These are phyloP conservation scores for Penicillium psychrofluorescens DNA, from an alignment of 495 filamentous ascomycete species.

Conservation along the genomic window DNA sequence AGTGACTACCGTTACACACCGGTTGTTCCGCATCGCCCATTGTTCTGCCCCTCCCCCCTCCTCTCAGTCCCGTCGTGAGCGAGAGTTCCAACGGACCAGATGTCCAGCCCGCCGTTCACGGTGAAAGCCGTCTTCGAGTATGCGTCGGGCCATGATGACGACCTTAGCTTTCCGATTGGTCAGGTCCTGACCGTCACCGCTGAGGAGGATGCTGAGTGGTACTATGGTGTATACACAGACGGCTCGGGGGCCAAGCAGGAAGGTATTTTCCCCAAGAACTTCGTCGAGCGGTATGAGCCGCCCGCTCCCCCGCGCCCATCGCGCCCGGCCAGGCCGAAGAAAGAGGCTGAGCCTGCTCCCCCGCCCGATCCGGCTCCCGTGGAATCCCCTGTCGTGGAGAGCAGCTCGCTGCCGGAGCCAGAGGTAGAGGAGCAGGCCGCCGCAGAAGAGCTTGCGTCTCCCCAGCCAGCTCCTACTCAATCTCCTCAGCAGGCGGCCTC, in stretches of 20 bases:
- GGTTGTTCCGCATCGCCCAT: constrained; percentile 5
- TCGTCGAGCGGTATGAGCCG: constrained; percentile 91
- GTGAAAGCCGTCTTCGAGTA: constrained; percentile 96
- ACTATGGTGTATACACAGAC: constrained; percentile 82
- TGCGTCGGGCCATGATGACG: constrained; percentile 82
- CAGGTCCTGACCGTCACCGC: constrained; percentile 92
- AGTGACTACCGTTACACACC: constrained; percentile 10
- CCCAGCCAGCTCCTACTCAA: constrained; percentile 7
- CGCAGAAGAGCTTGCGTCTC: constrained; percentile 21
- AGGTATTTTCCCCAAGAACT: constrained; percentile 94
- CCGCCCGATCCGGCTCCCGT: constrained; percentile 27
- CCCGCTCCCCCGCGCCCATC: constrained; percentile 80
- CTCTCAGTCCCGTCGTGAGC: constrained; percentile 15
- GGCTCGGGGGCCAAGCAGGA: constrained; percentile 63
- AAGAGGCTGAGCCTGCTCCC: constrained; percentile 48
- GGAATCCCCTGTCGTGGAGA: constrained; percentile 9
- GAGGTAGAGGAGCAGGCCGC: constrained; percentile 22
- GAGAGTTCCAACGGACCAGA: constrained; percentile 34
- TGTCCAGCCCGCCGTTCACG: constrained; percentile 77
- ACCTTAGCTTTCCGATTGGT: constrained; percentile 76
- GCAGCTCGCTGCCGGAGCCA: background rate
- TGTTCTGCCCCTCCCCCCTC: constrained; percentile 14
- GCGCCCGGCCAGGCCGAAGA: constrained; percentile 64
- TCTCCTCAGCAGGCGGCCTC: constrained; percentile 15
- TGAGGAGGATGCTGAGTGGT: constrained; percentile 92